Evolutionary conservation across 2,329 filamentous ascomycete genomes (phyloP), one percentile per base, ranked within the genome.

Genomic region (Fusarium multiceps): DNA sequence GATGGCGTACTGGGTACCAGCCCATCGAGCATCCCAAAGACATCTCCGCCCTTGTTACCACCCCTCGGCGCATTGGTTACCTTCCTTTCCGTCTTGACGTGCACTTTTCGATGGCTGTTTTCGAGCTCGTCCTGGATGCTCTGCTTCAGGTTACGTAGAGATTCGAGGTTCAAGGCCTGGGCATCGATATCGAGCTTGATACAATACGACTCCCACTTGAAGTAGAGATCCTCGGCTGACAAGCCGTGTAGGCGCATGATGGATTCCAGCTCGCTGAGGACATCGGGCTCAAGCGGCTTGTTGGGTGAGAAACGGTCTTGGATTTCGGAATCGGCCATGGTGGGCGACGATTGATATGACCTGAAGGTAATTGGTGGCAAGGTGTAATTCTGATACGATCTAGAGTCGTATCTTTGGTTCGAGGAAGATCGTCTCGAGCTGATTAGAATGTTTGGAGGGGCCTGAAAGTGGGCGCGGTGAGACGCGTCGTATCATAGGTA

Each of bases 201-300:
- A 80, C 92, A 94, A 85, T 98, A 98, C 1, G 94, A 95, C 80
- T 99, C 96, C 96, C 96, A 99, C 86, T 98, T 98, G 88, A 93
- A 98, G 81, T 93, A 98, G 27, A 98, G 85, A 78, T 98, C 96
- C 79, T 98, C 90, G 34, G 90, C 86, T 18, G 90, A 88, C 65
- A 98, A 87, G 49, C 89, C 89, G 81, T 98, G 93, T 64, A 98
- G 85, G 57, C 91, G 90, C 82, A 96, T 87, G 78, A 97, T 97
- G 62, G 93, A 97, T 77, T 92, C 87, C 72, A 99, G 85, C 82
- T 98, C 94, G 55, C 86, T 83, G 69, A 93, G 83, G 60, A 98
- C 88, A 79, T 98, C 95, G 69, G 89, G 83, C 66, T 93, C 88
- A 8, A 98, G 84, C 40, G 87, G 71, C 58, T 77, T 74, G 69